phyloP scores from a whole-genome alignment of 2,329 filamentous ascomycete genomes.

The Aspergillus thermomutatus region DNA sequence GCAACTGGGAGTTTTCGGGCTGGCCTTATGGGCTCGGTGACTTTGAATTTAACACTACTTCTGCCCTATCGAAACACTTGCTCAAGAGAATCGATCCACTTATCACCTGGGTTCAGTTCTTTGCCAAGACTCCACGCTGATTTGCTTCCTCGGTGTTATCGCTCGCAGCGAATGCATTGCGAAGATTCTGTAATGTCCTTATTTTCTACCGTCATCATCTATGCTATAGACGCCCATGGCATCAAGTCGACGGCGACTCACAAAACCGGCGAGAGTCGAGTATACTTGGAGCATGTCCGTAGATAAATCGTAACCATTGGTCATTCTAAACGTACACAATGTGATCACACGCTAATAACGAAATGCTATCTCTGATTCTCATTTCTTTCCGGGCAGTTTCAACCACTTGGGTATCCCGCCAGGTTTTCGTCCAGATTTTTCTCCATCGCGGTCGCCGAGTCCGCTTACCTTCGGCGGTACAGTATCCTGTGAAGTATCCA shows the following conservation, averaged over 20 bases:
- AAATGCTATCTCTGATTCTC: constrained; percentile 5
- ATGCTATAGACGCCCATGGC: neutral
- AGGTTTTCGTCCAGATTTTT: constrained; percentile 33
- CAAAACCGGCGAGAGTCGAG: neutral
- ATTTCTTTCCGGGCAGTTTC: constrained; percentile 70
- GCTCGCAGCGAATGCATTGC: neutral
- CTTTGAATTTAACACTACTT: neutral
- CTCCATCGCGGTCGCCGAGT: constrained; percentile 19
- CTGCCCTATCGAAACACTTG: neutral
- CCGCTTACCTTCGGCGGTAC: constrained; percentile 40
- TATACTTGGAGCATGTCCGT: neutral
- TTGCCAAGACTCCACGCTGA: neutral
- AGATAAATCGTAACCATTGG: neutral
- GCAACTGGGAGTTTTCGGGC: neutral
- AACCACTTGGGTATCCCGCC: constrained; percentile 65
- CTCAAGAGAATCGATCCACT: neutral
- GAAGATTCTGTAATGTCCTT: neutral
- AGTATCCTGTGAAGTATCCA: constrained; percentile 49
- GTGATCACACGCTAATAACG: neutral
- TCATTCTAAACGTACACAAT: neutral
- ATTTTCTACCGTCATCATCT: neutral
- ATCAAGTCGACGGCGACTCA: neutral
- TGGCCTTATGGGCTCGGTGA: neutral
- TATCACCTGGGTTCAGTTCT: neutral
- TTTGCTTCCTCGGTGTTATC: too few relatives aligned